These are phyloP conservation scores for Dimargaris cristalligena DNA, from an alignment of 192 early-diverging fungal species.

Conservation along the genomic window DNA sequence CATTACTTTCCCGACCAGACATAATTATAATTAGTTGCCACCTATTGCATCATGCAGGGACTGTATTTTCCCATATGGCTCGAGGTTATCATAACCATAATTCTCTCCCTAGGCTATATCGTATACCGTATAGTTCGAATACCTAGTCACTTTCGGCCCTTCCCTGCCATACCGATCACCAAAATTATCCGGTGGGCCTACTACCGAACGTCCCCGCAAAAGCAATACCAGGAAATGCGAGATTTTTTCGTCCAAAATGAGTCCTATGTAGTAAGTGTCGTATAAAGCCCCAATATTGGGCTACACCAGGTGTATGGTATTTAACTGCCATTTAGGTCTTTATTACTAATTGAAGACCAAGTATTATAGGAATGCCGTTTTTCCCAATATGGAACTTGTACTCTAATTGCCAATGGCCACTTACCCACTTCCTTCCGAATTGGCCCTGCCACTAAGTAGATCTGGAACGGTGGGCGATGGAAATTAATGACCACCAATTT, in stretches of 20 bases:
- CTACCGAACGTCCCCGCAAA: not conserved
- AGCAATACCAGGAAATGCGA: conserved; percentile 5
- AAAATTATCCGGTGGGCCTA: conserved; percentile 8
- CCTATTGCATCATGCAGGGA: too few species aligned
- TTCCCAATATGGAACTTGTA: not conserved
- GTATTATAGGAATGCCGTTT: not conserved
- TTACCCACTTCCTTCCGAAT: too few species aligned
- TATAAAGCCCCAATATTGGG: not conserved
- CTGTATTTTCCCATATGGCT: too few species aligned
- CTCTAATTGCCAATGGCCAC: not conserved
- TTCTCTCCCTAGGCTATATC: too few species aligned
- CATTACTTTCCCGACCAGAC: too few species aligned
- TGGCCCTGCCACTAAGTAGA: too few species aligned
- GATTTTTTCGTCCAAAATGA: conserved; percentile 3
- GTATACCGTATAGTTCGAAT: too few species aligned
- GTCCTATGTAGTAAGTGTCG: not conserved
- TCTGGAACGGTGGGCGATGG: conserved; percentile 6
- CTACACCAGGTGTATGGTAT: not conserved
- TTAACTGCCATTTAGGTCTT: not conserved
- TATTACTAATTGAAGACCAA: too few species aligned
- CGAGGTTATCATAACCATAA: too few species aligned
- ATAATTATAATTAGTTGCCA: too few species aligned
- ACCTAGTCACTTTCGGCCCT: too few species aligned
- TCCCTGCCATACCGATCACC: conserved; percentile 4
- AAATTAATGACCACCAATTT: conserved; percentile 1